Evolutionary conservation across 345 rosid genomes (phyloP).

Genomic region (Ceriops zippeliana): DNA sequence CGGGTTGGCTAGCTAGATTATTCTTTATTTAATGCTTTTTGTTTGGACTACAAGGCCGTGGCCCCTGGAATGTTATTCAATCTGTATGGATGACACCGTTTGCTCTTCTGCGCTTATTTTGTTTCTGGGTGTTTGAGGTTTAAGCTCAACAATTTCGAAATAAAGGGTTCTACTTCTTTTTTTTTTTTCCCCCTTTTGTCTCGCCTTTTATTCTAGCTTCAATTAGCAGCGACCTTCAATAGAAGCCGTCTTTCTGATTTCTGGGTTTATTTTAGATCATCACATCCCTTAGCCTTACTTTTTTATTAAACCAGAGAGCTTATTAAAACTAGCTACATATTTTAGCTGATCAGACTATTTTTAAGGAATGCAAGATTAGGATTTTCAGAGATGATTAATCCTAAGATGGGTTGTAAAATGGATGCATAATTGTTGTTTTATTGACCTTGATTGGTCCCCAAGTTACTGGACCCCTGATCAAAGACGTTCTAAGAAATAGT

Average conservation of each 20-base stretch:
- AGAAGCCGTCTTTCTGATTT: neutral
- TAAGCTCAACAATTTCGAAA: neutral
- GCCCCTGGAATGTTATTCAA: neutral
- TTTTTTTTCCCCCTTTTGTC: neutral
- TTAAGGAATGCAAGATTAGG: too few relatives aligned
- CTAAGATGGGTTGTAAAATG: neutral
- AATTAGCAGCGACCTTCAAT: neutral
- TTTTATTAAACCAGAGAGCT: neutral
- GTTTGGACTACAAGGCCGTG: too few relatives aligned
- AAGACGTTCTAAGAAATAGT: neutral
- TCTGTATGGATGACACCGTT: neutral
- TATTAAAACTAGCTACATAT: neutral
- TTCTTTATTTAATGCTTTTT: too few relatives aligned
- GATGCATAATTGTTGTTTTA: neutral
- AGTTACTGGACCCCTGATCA: neutral
- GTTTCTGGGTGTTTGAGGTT: neutral
- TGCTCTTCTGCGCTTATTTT: neutral
- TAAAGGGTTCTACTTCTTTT: neutral
- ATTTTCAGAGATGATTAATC: neutral
- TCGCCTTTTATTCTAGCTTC: neutral
- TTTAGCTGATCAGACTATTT: neutral
- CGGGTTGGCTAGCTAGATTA: too few relatives aligned
- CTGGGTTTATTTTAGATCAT: neutral
- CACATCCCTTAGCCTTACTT: neutral
- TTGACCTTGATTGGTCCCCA: neutral